A percentile compares a stretch with the other conserved stretches of the same genome.
These are phyloP conservation scores for Yamadazyma mexicana DNA, from an alignment of 1,139 yeast genomes.

Conservation along the genomic window DNA sequence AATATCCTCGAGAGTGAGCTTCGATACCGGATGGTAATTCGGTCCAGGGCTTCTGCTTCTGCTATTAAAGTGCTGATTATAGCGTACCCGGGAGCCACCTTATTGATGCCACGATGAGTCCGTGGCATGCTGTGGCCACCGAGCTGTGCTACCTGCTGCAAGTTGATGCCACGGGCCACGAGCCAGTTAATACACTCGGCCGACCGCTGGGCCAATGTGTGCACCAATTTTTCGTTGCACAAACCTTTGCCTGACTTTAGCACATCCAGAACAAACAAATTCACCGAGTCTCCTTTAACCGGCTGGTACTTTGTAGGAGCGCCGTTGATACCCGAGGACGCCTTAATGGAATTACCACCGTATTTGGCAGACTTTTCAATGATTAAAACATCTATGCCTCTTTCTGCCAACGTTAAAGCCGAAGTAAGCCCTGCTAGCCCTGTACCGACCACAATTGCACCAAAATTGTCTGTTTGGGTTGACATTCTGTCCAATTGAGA, in stretches of 20 bases:
- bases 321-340: slow-evolving; percentile 43
- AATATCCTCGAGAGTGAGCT: slow-evolving; percentile 21
- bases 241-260: slow-evolving; percentile 32
- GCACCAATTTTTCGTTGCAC: slow-evolving; percentile 24
- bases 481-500: too few species aligned
- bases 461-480: slow-evolving; percentile 1
- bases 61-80: slow-evolving; percentile 28
- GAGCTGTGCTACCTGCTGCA: slow-evolving; percentile 28
- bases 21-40: slow-evolving; percentile 22
- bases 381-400: slow-evolving; percentile 26
- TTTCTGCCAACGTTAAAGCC: slow-evolving; percentile 24
- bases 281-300: slow-evolving; percentile 23
- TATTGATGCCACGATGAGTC: slow-evolving; percentile 36
- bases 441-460: slow-evolving; percentile 31
- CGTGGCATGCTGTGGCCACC: slow-evolving; percentile 41
- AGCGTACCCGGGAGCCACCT: slow-evolving; percentile 39
- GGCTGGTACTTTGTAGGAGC: slow-evolving; percentile 32
- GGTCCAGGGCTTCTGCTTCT: slow-evolving; percentile 14
- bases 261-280: slow-evolving; percentile 28
- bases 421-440: slow-evolving; percentile 41
- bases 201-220: slow-evolving; percentile 26
- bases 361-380: slow-evolving; percentile 30
- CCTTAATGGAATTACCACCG: slow-evolving; percentile 42
- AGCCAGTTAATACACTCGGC: slow-evolving; percentile 35
- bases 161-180: slow-evolving; percentile 24